phyloP scores from a whole-genome alignment of 441 rosid species.

The Brassica hybrid region DNA sequence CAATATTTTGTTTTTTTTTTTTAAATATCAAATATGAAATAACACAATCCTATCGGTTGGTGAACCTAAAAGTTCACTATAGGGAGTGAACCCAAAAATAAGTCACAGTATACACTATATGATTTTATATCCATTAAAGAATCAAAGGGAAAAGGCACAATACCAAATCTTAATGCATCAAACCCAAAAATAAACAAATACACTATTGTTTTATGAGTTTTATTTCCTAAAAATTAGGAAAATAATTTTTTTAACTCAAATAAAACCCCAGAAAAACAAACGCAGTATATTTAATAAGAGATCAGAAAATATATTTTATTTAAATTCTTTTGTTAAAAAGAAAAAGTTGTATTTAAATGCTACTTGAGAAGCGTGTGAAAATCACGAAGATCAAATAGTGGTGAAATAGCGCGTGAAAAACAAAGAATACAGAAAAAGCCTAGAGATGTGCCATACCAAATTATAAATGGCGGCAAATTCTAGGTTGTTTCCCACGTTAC shows the following conservation, averaged over 20 bases:
- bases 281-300: neutral
- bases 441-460: constrained; percentile 60
- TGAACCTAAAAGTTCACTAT: too few relatives aligned
- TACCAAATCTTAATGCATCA: too few relatives aligned
- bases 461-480: constrained; percentile 80
- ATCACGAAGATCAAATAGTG: neutral
- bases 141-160: too few relatives aligned
- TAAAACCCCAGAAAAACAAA: neutral
- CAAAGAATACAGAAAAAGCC: constrained; percentile 51
- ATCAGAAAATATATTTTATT: neutral
- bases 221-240: neutral
- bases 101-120: too few relatives aligned
- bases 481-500: constrained; percentile 81
- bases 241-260: neutral
- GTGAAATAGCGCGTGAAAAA: constrained; percentile 36
- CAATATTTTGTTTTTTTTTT: too few relatives aligned
- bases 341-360: neutral
- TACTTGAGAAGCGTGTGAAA: neutral
- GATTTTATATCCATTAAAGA: too few relatives aligned
- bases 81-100: too few relatives aligned
- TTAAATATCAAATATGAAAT: too few relatives aligned
- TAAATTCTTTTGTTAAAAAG: too few relatives aligned
- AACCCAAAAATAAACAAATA: too few relatives aligned
- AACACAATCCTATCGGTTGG: too few relatives aligned
- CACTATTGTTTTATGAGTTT: too few relatives aligned